Conservation (phyloP, 768 basidiomycete species). For the Crassisporium funariophilum region DNA sequence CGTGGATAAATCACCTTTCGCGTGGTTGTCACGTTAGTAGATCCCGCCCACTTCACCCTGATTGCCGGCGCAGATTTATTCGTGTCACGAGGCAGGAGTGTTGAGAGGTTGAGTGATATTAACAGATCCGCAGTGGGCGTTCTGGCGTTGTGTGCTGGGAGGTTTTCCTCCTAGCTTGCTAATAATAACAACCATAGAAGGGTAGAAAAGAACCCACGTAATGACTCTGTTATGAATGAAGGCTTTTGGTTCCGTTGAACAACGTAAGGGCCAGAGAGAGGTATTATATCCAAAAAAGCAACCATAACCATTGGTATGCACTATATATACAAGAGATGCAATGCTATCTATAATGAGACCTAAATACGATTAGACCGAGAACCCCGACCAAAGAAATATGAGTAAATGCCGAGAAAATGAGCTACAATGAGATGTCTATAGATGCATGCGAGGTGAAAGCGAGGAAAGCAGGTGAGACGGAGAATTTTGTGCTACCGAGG, state of each 20-base stretch:
- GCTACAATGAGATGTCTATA: constrained; percentile 23
- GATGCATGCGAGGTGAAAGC: constrained; percentile 21
- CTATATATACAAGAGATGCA: constrained; percentile 18
- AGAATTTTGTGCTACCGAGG: constrained; percentile 13
- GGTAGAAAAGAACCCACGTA: too few relatives aligned
- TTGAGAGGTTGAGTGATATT: too few relatives aligned
- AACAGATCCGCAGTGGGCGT: too few relatives aligned
- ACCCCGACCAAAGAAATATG: constrained; percentile 23
- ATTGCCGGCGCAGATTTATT: constrained; percentile 15
- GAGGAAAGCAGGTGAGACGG: constrained; percentile 17
- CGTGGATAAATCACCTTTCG: constrained; percentile 10
- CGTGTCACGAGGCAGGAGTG: too few relatives aligned
- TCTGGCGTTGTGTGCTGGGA: too few relatives aligned
- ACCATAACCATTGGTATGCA: constrained; percentile 13
- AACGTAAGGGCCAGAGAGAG: constrained; percentile 12
- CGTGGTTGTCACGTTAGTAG: constrained; percentile 18
- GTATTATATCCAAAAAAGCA: neutral
- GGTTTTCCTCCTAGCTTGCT: too few relatives aligned
- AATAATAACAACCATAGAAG: too few relatives aligned
- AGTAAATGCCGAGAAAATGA: constrained; percentile 18
- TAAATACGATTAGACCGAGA: constrained; percentile 28
- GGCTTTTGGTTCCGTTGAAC: too few relatives aligned
- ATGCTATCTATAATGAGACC: constrained; percentile 19
- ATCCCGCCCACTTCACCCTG: too few relatives aligned
- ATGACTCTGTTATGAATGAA: too few relatives aligned